phyloP scores from a whole-genome alignment of 2,329 filamentous ascomycete genomes.

The Fusarium sp. region DNA sequence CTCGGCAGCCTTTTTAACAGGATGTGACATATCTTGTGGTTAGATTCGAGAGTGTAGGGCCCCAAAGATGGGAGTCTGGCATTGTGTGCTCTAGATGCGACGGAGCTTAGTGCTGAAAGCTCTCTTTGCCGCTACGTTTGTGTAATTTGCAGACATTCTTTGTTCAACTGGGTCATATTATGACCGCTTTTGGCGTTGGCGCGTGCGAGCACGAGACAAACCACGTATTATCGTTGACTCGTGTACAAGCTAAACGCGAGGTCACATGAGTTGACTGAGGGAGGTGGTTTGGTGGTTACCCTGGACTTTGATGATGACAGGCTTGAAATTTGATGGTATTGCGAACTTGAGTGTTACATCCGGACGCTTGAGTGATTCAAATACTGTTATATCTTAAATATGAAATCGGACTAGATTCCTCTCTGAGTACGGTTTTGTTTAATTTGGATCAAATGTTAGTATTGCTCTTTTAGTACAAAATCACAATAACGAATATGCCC shows the following conservation, averaged over 20 bases:
- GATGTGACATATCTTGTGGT: conserved; percentile 15
- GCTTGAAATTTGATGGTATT: too few relatives aligned
- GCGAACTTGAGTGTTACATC: neutral
- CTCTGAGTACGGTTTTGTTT: too few relatives aligned
- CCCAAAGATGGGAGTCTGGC: neutral
- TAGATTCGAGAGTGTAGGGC: neutral
- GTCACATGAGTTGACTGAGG: conserved; percentile 45
- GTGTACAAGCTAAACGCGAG: conserved; percentile 40
- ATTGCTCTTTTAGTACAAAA: neutral
- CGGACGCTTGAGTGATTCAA: neutral
- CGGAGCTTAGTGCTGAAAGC: neutral
- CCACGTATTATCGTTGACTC: conserved; percentile 33
- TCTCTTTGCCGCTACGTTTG: neutral
- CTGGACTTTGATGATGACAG: neutral
- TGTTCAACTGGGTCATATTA: conserved; percentile 20
- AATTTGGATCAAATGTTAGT: too few relatives aligned
- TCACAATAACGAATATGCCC: too few relatives aligned
- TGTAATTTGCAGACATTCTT: conserved; percentile 20
- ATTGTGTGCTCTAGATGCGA: neutral
- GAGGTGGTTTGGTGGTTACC: neutral
- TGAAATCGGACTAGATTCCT: too few relatives aligned
- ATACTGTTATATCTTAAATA: neutral
- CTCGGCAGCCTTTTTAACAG: conserved; percentile 54
- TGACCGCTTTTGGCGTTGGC: conserved; percentile 40
- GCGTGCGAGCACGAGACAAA: conserved; percentile 36